Base-by-base conservation (phyloP, 73 alveolate genomes). In the Diophrys appendiculata region DNA sequence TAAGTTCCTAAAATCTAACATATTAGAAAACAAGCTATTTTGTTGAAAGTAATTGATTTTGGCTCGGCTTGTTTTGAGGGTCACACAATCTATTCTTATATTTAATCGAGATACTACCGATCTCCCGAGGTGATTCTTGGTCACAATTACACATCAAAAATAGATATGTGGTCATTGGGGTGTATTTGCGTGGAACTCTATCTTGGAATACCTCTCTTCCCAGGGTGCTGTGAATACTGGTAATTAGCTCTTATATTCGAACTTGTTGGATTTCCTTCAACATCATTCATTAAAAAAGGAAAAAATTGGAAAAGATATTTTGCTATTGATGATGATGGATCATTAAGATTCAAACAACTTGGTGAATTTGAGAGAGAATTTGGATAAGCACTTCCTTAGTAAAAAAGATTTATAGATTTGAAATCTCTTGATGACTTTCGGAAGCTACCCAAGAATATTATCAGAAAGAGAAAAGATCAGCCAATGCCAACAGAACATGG, bases 91-190 rank as follows among this genome's bases (percentile, higher is more conserved):
- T 88, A 84, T 75, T 68, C 82, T 55, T 90, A 90, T 76, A 90
- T 90, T 82, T 88, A 90, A 56, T 86, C 94, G 3, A 80, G 96
- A 33, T 90, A 80, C 79, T 90, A 90, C 76, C 56, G 96, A 78
- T 53, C 96, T 29, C 98, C 98, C 0, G 98, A 94, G 76, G 97
- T 94, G 26, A 70, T 94, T 26, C 54, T 91, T 85, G 98, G 98
- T 0, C 78, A 84, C 78, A 93, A 94, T 33, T 94, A 91, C 87
- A 88, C 88, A 65, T 71, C 92, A 72, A 79, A 95, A 31, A 92
- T 94, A 33, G 98, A 94, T 76, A 54, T 92, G 89, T 94, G 98
- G 98, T 80, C 95, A 22, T 80, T 94, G 26, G 98, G 97, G 13
- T 90, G 96, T 86, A 90, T 90, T 80, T 56, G 88, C 54, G 96